These are phyloP conservation scores for Dendrobium chrysotoxum DNA, from an alignment of 106 monocot species.

Conservation along the genomic window DNA sequence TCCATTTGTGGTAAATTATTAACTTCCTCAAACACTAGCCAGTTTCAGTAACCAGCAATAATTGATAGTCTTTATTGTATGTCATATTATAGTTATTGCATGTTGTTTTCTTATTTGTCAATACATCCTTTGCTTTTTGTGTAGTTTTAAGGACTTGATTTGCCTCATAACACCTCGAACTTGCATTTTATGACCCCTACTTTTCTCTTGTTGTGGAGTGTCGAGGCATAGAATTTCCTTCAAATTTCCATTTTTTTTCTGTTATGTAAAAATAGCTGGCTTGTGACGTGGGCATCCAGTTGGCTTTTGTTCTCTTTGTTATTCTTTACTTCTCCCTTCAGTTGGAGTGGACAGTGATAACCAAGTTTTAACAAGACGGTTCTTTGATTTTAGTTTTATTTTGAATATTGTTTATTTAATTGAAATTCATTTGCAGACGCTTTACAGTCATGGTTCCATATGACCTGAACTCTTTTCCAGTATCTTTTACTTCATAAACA, in stretches of 20 bases:
- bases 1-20: conserved; percentile 60
- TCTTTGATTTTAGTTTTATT: background rate
- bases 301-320: background rate
- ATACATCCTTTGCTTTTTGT: background rate
- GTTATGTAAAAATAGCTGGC: background rate
- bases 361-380: background rate
- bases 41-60: background rate
- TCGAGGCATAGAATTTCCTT: background rate
- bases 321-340: background rate
- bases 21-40: background rate
- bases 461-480: background rate
- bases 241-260: background rate
- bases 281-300: background rate
- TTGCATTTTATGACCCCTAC: background rate
- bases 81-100: background rate
- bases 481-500: background rate
- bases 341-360: background rate
- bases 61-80: background rate
- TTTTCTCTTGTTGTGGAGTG: background rate
- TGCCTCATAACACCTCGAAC: background rate
- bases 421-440: background rate
- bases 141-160: background rate
- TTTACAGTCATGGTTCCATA: background rate
- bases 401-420: background rate
- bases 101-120: background rate